Percentiles rank a stretch among this genome's conserved stretches.
phyloP scores from a whole-genome alignment of 163 green algal genomes.

The Scenedesmus sp. region DNA sequence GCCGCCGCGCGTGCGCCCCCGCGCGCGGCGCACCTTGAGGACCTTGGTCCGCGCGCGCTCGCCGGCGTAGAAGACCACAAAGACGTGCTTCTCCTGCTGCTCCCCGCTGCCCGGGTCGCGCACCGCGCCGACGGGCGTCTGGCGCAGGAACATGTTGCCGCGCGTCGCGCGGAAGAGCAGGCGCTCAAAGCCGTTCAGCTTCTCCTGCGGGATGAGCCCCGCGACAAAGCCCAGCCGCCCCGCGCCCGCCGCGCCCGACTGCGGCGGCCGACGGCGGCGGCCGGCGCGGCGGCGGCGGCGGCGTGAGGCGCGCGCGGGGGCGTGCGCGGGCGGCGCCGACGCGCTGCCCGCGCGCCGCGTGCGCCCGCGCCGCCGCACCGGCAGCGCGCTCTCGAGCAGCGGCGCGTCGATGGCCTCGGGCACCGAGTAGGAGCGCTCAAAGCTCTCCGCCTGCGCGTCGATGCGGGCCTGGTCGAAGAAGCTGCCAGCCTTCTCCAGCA shows the following conservation, averaged over 20 bases:
- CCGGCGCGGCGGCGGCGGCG: not conserved
- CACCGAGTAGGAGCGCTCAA: constrained; percentile 41
- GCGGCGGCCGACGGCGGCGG: constrained; percentile 9
- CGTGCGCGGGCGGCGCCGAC: too few relatives aligned
- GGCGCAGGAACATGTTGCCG: constrained; percentile 97
- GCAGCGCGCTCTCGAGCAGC: constrained; percentile 50
- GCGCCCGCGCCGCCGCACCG: constrained; percentile 20
- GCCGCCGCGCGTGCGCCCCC: not conserved
- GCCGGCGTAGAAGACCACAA: constrained; percentile 98
- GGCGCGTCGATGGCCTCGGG: constrained; percentile 48
- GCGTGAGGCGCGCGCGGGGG: too few relatives aligned
- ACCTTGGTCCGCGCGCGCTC: constrained; percentile 94
- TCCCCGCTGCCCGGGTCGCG: constrained; percentile 89
- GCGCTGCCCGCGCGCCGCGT: too few relatives aligned
- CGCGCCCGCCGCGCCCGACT: constrained; percentile 56
- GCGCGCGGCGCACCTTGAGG: constrained; percentile 72
- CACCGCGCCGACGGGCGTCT: constrained; percentile 79
- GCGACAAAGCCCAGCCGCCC: constrained; percentile 80
- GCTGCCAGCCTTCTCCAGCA: constrained; percentile 91
- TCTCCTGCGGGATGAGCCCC: constrained; percentile 79
- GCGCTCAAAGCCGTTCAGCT: constrained; percentile 84
- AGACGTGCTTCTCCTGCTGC: constrained; percentile 94
- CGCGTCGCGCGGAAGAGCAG: constrained; percentile 95
- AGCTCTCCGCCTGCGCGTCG: constrained; percentile 37
- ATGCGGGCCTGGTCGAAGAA: constrained; percentile 91